Evolutionary conservation across 371 early-diverging fungal genomes (phyloP), one percentile per base, ranked within the genome.

Genomic region (Sporodiniella umbellata): DNA sequence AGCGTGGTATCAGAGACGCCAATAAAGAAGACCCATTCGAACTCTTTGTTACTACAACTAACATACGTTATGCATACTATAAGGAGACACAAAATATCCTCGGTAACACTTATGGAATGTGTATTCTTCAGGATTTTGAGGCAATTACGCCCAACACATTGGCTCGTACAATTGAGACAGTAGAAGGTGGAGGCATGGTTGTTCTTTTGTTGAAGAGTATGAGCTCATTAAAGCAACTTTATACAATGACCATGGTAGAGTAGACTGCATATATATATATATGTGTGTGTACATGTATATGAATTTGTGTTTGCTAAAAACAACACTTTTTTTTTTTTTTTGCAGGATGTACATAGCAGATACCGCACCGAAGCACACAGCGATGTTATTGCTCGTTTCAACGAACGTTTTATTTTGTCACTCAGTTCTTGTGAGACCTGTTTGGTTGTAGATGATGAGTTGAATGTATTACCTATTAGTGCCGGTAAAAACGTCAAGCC

Each of bases 81-180:
- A 98, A 96, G 69, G 99, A 99, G 70, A 90, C 94, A 11, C 93
- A 99, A 54, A 99, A 93, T 65, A 93, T 99, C 51, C 84, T 99
- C 48, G 99, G 99, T 70, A 92, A 95, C 64, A 99, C 99, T 18
- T 99, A 87, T 59, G 99, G 99, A 33, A 95, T 99, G 95, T 95
- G 96, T 56, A 88, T 99, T 37, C 75, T 99, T 30, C 98, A 99
- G 83, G 99, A 99, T 78, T 99, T 99, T 70, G 98, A 98, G 64
- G 95, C 97, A 10, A 77, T 99, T 52, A 99, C 99, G 15, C 99
- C 99, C 47, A 99, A 99, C 70, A 71, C 98, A 25, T 76, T 99
- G 31, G 99, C 99, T 22, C 85, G 95, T 42, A 95, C 99, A 1
- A 88, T 99, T 44, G 99, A 99, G 73, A 99, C 99, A 3, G 98